These are phyloP conservation scores for Glycine tomentella DNA, from an alignment of 306 rosid genomes.

Conservation along the genomic window DNA sequence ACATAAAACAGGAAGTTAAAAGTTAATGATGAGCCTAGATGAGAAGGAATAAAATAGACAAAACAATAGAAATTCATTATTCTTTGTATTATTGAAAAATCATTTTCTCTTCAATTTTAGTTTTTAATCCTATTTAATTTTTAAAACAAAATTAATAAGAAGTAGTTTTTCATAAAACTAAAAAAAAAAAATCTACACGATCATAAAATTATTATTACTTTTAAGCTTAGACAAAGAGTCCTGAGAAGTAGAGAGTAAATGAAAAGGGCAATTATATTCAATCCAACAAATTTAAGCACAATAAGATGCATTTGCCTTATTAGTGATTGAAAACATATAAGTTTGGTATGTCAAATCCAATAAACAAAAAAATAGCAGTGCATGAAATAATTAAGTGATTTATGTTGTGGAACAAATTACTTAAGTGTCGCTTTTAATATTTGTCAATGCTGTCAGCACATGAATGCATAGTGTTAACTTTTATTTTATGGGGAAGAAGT, in stretches of 20 bases:
- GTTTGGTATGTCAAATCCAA: neutral
- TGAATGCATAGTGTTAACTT: conserved; percentile 20
- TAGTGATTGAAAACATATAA: neutral
- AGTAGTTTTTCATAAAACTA: neutral
- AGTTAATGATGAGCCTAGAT: too few species aligned
- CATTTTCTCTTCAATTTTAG: neutral
- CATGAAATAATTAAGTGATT: neutral
- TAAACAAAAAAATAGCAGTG: neutral
- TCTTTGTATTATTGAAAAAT: neutral
- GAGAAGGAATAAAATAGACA: too few species aligned
- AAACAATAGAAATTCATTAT: too few species aligned
- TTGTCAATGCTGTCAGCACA: conserved; percentile 33
- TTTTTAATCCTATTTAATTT: neutral
- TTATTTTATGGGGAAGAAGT: neutral
- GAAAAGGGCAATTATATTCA: neutral
- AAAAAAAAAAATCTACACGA: neutral
- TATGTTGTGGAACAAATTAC: neutral
- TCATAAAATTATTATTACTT: neutral
- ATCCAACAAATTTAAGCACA: neutral
- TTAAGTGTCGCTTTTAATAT: conserved; percentile 10
- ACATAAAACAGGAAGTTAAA: neutral
- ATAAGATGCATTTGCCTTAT: neutral
- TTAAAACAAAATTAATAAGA: too few species aligned
- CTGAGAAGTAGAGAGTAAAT: neutral
- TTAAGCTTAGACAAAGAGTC: neutral